phyloP scores from a whole-genome alignment of 2,329 filamentous ascomycete species.

The Pezicula rhizophila region DNA sequence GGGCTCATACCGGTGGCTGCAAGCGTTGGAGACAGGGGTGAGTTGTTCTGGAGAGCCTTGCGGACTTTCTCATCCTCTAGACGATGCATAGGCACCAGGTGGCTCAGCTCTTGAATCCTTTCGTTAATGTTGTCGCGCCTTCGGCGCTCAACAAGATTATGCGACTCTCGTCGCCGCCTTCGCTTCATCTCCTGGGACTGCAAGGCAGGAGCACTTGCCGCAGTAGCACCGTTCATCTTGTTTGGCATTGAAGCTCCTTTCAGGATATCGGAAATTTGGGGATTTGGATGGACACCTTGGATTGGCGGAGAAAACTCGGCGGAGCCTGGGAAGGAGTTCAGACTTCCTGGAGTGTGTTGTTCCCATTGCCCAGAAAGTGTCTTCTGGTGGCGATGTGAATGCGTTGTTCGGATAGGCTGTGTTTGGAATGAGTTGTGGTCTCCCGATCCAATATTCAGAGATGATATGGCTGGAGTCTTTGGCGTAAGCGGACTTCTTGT shows the following conservation, averaged over 20 bases:
- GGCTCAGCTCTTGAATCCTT: constrained; percentile 91
- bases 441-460: constrained; percentile 58
- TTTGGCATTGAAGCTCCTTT: constrained; percentile 85
- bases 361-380: constrained; percentile 87
- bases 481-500: constrained; percentile 77
- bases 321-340: constrained; percentile 82
- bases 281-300: constrained; percentile 55
- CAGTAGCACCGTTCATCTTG: constrained; percentile 55
- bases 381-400: constrained; percentile 65
- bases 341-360: constrained; percentile 70
- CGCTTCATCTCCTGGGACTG: constrained; percentile 92
- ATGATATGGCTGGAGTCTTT: constrained; percentile 71
- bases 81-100: constrained; percentile 84
- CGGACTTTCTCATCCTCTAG: constrained; percentile 96
- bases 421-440: constrained; percentile 67
- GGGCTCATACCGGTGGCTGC: constrained; percentile 53
- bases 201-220: constrained; percentile 29
- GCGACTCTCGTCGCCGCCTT: constrained; percentile 83
- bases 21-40: constrained; percentile 78
- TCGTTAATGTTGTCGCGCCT: constrained; percentile 98
- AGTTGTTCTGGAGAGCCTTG: constrained; percentile 90
- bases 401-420: constrained; percentile 69
- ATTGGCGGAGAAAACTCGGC: constrained; percentile 75
- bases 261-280: constrained; percentile 83
- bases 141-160: constrained; percentile 92